A percentile compares a stretch with the other conserved stretches of the same genome.
Conservation (phyloP, 306 rosid species). For the Inga laurina region DNA sequence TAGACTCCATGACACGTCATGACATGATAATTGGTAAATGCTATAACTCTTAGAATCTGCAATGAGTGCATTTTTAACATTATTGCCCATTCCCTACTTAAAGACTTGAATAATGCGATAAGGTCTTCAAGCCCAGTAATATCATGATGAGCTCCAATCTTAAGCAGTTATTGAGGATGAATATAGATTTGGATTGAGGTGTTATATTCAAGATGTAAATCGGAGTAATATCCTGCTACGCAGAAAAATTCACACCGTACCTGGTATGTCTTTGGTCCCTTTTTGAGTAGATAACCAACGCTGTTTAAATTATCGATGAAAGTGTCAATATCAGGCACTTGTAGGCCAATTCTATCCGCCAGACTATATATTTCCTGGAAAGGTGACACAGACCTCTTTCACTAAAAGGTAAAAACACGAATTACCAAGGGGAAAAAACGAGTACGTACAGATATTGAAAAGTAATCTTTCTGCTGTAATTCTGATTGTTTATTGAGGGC, state of each 20-base stretch:
- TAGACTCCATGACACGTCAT: neutral
- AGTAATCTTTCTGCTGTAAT: slow-evolving; percentile 79
- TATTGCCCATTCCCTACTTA: neutral
- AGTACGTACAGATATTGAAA: slow-evolving; percentile 69
- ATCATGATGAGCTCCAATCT: neutral
- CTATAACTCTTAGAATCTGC: neutral
- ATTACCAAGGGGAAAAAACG: slow-evolving; percentile 3
- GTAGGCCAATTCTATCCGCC: slow-evolving; percentile 77
- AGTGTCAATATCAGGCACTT: slow-evolving; percentile 88
- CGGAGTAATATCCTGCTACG: neutral
- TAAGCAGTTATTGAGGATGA: neutral
- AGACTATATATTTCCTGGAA: slow-evolving; percentile 89
- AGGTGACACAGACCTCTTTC: slow-evolving; percentile 15
- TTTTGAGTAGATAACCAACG: slow-evolving; percentile 82
- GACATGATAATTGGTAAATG: neutral
- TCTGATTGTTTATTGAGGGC: slow-evolving; percentile 95
- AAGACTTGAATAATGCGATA: neutral
- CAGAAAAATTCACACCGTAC: slow-evolving; percentile 38
- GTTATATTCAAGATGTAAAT: neutral
- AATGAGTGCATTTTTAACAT: neutral
- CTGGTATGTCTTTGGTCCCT: slow-evolving; percentile 92
- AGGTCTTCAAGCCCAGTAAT: neutral
- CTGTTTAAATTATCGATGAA: slow-evolving; percentile 81
- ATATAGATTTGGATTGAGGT: slow-evolving; percentile 8
- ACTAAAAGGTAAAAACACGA: neutral